These are phyloP conservation scores for Escovopsis sp. DNA, from an alignment of 2,329 filamentous ascomycete species.

Conservation along the genomic window DNA sequence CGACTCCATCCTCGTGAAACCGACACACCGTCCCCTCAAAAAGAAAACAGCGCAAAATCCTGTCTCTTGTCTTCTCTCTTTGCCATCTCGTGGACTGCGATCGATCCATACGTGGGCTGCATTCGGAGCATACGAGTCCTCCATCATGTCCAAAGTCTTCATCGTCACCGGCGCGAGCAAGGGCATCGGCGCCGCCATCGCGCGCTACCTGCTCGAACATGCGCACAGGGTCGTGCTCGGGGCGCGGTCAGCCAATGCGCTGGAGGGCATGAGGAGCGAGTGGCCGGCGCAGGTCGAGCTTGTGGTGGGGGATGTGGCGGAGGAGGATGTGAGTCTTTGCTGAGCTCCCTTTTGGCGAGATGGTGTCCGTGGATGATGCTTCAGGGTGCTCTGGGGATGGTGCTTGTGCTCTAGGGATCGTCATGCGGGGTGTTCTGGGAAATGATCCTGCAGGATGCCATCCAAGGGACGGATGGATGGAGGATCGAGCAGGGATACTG, in stretches of 20 bases:
- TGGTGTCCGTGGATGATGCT: background rate
- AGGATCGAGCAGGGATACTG: too few relatives aligned
- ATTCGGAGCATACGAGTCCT: conserved; percentile 3
- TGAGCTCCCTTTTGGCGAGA: background rate
- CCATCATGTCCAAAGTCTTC: conserved; percentile 46
- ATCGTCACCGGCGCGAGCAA: conserved; percentile 53
- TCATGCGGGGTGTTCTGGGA: too few relatives aligned
- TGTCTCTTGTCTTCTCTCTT: too few relatives aligned
- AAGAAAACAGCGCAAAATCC: too few relatives aligned
- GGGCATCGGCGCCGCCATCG: conserved; percentile 43
- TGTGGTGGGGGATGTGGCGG: conserved; percentile 38
- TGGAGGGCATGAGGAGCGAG: conserved; percentile 35
- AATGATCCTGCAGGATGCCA: too few relatives aligned
- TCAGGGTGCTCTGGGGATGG: too few relatives aligned
- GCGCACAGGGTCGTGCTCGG: conserved; percentile 45
- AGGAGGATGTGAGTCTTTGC: conserved; percentile 31
- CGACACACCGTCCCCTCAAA: too few relatives aligned
- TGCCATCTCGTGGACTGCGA: too few relatives aligned
- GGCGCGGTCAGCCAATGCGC: conserved; percentile 33
- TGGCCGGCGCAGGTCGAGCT: conserved; percentile 39
- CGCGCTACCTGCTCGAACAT: conserved; percentile 33
- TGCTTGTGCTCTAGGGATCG: too few relatives aligned
- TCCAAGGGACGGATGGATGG: too few relatives aligned
- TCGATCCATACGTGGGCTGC: too few relatives aligned
- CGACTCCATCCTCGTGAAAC: too few relatives aligned